Percentiles rank a stretch among this genome's conserved stretches.
These are phyloP conservation scores for Lachancea lanzarotensis DNA, from an alignment of 805 yeast species.

Conservation along the genomic window DNA sequence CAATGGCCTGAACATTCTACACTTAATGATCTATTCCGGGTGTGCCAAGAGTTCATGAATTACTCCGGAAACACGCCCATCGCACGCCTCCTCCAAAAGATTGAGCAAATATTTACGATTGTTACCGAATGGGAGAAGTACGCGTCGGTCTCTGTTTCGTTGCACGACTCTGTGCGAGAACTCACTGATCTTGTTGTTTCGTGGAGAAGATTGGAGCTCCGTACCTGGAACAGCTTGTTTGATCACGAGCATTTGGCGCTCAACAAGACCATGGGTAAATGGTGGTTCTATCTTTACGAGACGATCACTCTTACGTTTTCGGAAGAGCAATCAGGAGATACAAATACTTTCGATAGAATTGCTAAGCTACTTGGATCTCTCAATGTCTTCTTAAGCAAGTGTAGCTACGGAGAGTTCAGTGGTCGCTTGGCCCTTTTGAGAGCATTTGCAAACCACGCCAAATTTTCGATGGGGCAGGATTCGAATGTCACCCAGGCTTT, in stretches of 20 bases:
- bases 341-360: conserved; percentile 25
- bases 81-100: conserved; percentile 67
- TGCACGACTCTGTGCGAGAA: conserved; percentile 47
- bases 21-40: conserved; percentile 55
- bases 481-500: conserved; percentile 23
- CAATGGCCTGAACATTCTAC: conserved; percentile 98
- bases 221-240: conserved; percentile 78
- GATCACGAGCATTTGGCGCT: conserved; percentile 49
- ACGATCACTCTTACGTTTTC: conserved; percentile 48
- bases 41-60: conserved; percentile 57
- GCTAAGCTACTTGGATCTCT: conserved; percentile 46
- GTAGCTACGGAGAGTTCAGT: conserved; percentile 68
- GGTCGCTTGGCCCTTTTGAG: conserved; percentile 52
- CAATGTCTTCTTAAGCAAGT: conserved; percentile 66
- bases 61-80: conserved; percentile 66
- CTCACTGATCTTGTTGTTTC: conserved; percentile 67
- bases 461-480: conserved; percentile 24
- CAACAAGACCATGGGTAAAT: conserved; percentile 53
- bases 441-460: conserved; percentile 57
- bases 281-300: conserved; percentile 93
- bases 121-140: conserved; percentile 91
- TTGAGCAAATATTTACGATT: conserved; percentile 79
- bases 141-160: conserved; percentile 71
- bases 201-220: conserved; percentile 86
- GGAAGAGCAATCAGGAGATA: conserved; percentile 24